Evolutionary conservation across 495 filamentous ascomycete genomes (phyloP).

Genomic region (Astrothelium macrocarpum): DNA sequence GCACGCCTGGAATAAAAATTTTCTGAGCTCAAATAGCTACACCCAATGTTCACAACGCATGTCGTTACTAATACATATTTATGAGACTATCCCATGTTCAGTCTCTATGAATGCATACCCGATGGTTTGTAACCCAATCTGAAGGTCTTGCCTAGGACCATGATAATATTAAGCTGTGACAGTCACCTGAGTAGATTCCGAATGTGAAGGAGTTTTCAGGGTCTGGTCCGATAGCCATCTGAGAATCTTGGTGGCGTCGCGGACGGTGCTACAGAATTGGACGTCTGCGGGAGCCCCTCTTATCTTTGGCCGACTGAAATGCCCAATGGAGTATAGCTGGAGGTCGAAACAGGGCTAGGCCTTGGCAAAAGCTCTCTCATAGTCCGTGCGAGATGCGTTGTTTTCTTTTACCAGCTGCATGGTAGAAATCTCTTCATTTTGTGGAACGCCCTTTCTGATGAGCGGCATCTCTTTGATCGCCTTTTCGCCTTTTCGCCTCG

Average conservation of each 20-base stretch:
- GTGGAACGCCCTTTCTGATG: background rate
- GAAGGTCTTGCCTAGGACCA: background rate
- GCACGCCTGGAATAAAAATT: background rate
- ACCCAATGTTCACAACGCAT: background rate
- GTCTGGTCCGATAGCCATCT: background rate
- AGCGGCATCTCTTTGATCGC: background rate
- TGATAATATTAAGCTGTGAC: background rate
- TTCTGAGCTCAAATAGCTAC: background rate
- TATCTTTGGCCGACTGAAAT: background rate
- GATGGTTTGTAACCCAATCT: too few species aligned
- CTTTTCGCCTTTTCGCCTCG: background rate
- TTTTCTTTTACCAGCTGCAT: too few species aligned
- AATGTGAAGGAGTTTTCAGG: background rate
- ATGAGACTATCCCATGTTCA: background rate
- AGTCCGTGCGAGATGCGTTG: background rate
- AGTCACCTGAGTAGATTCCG: background rate
- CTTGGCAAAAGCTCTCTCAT: background rate
- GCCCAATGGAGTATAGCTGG: background rate
- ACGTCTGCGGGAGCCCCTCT: background rate
- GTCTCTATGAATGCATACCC: background rate
- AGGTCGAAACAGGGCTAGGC: background rate
- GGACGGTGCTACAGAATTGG: background rate
- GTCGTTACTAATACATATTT: background rate
- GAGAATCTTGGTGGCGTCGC: background rate
- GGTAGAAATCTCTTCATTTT: background rate